Evolutionary conservation across 805 yeast species (phyloP), one percentile per base, ranked within the genome.

Genomic region (Cyberlindnera veronae): DNA sequence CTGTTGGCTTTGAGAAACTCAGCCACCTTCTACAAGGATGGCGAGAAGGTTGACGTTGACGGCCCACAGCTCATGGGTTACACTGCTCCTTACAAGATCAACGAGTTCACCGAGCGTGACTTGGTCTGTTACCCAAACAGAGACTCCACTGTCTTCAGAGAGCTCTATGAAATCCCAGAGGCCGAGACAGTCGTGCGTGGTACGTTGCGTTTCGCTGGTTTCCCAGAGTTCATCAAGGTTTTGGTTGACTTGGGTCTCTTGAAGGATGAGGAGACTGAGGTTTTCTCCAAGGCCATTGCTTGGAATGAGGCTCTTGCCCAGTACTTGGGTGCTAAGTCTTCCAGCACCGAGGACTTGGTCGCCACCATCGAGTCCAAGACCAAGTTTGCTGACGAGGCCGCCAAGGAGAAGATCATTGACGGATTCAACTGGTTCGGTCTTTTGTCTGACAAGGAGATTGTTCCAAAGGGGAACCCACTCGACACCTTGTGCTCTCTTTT

Each of bases 101-200:
- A 97, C 38, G 99, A 96, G 54, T 93, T 76, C 61, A 89, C 96
- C 28, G 60, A 44, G 13, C 54, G 51, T 40, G 46, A 44, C 22
- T 81, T 91, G 52, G 97, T 91, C 42, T 81, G 89, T 60, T 93
- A 93, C 71, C 98, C 99, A 58, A 93, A 93, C 81, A 85, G 99
- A 74, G 99, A 93, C 69, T 90, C 97, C 29, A 88, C 97, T 45
- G 77, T 84, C 42, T 93, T 87, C 77, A 85, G 79, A 73, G 95
- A 90, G 66, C 79, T 90, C 53, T 93, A 93, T 69, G 67, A 77
- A 60, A 93, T 93, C 48, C 99, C 99, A 52, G 99, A 93, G 74
- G 98, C 98, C 53, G 88, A 93, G 61, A 88, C 96, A 45, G 88
- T 91, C 48, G 77, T 93, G 60, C 85, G 99, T 74, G 99, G 99